A percentile compares a stretch with the other conserved stretches of the same genome.
Conservation (phyloP, 176 grass and related monocot species). For the Eleusine coracana region DNA sequence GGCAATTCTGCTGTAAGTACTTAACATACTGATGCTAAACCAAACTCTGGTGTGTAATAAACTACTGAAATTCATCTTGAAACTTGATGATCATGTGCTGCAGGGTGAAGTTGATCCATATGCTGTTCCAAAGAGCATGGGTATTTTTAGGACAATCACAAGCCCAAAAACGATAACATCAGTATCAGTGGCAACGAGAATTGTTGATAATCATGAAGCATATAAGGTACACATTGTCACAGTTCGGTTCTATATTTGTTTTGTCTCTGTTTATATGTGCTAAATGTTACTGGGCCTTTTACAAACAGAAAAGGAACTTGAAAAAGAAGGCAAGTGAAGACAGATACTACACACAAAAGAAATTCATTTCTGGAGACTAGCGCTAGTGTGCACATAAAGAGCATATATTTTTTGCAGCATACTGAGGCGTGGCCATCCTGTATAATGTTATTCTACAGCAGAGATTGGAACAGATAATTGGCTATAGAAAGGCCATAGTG, state of each 20-base stretch:
- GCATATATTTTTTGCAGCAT: constrained; percentile 36
- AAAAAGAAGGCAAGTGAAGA: constrained; percentile 91
- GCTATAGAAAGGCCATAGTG: constrained; percentile 44
- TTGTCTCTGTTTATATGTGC: neutral
- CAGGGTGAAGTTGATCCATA: constrained; percentile 73
- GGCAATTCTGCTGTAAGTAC: constrained; percentile 59
- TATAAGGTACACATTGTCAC: constrained; percentile 60
- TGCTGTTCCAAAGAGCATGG: constrained; percentile 72
- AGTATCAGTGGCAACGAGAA: constrained; percentile 69
- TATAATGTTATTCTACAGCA: constrained; percentile 48
- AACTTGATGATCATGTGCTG: constrained; percentile 26
- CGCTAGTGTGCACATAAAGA: constrained; percentile 9
- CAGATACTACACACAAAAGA: constrained; percentile 83
- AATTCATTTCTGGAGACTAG: constrained; percentile 80
- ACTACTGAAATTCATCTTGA: constrained; percentile 22
- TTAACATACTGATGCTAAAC: constrained; percentile 15
- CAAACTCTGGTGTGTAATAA: neutral
- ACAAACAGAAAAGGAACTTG: constrained; percentile 72
- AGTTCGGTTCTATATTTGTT: constrained; percentile 3
- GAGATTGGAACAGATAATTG: constrained; percentile 33
- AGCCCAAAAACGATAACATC: constrained; percentile 79
- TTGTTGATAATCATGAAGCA: constrained; percentile 79
- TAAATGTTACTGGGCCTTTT: constrained; percentile 27
- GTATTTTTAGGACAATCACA: constrained; percentile 70
- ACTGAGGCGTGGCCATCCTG: constrained; percentile 26